Percentiles rank a stretch among this genome's conserved stretches.
Conservation (phyloP, 1,284 basidiomycete species). For the Cryptococcus neoformans region DNA sequence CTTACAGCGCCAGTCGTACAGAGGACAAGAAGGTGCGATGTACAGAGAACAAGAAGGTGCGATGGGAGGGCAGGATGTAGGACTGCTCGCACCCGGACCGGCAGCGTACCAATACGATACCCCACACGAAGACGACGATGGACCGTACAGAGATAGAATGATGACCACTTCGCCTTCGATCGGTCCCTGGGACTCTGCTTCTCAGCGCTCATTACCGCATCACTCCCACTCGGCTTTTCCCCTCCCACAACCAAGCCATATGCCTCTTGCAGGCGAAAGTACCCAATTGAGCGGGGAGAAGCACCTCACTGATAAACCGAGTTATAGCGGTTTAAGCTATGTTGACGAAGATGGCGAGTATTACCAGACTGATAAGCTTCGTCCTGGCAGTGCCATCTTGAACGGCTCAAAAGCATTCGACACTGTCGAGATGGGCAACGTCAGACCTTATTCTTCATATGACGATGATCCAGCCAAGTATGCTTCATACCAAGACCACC, state of each 20-base stretch:
- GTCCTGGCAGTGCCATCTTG: constrained; percentile 20
- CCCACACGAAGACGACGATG: constrained; percentile 11
- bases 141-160: not conserved
- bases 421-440: constrained; percentile 21
- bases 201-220: constrained; percentile 21
- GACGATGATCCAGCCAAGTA: constrained; percentile 16
- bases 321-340: constrained; percentile 29
- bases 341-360: constrained; percentile 40
- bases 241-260: constrained; percentile 1
- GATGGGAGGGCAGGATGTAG: constrained; percentile 10
- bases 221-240: constrained; percentile 5
- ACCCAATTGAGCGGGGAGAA: not conserved
- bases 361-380: constrained; percentile 19
- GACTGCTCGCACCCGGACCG: constrained; percentile 5
- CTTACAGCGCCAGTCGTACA: too few relatives aligned
- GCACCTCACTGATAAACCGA: constrained; percentile 22
- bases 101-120: constrained; percentile 10
- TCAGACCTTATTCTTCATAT: not conserved
- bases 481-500: constrained; percentile 20
- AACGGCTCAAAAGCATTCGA: not conserved
- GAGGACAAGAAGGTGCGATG: not conserved
- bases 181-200: constrained; percentile 42
- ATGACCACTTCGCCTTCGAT: constrained; percentile 18
- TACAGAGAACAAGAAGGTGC: not conserved
- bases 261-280: constrained; percentile 4